A percentile compares a stretch with the other conserved stretches of the same genome.
phyloP scores from a whole-genome alignment of 2,329 filamentous ascomycete species.

The Nemania bipapillata region DNA sequence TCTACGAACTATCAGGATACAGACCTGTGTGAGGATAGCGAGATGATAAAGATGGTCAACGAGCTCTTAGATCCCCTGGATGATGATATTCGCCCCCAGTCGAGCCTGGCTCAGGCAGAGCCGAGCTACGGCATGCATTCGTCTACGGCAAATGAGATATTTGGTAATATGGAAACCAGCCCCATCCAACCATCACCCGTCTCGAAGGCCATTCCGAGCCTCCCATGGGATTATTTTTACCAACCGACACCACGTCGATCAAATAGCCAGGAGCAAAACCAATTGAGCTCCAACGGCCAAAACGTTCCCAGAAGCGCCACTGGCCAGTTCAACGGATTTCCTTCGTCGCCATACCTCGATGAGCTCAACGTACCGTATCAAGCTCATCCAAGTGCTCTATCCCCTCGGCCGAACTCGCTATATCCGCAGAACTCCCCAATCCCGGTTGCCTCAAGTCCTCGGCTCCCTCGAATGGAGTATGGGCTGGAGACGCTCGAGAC shows the following conservation, averaged over 20 bases:
- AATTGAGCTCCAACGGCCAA: constrained; percentile 34
- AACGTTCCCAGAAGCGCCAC: constrained; percentile 45
- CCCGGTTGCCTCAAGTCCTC: constrained; percentile 20
- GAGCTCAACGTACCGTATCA: constrained; percentile 34
- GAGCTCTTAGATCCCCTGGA: constrained; percentile 51
- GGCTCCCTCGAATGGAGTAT: constrained; percentile 30
- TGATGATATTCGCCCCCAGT: constrained; percentile 41
- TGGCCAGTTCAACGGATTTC: constrained; percentile 39
- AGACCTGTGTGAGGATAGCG: constrained; percentile 51
- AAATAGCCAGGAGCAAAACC: constrained; percentile 41
- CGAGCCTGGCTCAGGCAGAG: constrained; percentile 52
- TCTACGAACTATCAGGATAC: constrained; percentile 39
- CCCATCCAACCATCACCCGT: constrained; percentile 51
- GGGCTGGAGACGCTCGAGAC: constrained; percentile 28
- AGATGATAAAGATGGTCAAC: constrained; percentile 58
- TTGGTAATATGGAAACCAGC: constrained; percentile 56
- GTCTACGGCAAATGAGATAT: constrained; percentile 62
- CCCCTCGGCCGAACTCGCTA: constrained; percentile 11
- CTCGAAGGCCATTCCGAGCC: constrained; percentile 54
- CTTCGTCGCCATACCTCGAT: constrained; percentile 44
- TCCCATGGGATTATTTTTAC: constrained; percentile 65
- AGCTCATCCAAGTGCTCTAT: constrained; percentile 20
- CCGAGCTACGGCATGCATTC: constrained; percentile 68
- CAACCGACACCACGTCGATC: constrained; percentile 45
- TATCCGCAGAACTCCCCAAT: constrained; percentile 17